Evolutionary conservation across 257 asterid species (phyloP), one percentile per base, ranked within the genome.

Genomic region (Datura wrightii): DNA sequence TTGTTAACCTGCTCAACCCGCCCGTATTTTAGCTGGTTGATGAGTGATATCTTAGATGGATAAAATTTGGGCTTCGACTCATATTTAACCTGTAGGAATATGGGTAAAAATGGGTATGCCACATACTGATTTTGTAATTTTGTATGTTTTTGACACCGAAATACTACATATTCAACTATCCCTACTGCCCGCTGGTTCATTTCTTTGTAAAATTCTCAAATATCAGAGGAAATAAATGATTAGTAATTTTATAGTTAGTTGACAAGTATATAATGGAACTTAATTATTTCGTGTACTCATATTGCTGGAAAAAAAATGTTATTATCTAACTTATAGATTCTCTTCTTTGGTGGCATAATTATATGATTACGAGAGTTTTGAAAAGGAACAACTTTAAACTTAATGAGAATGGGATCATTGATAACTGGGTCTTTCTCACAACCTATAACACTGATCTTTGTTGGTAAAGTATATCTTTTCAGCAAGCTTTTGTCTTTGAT

Each of bases 331-430:
- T 13, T 53, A 11, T 11, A 11, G 58, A 53, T 53, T 53, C 58
- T 53, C 58, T 55, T 66, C 50, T 36, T 65, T 65, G 44, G 46
- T 65, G 72, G 46, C 72, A 65, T 36, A 36, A 65, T 65, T 65
- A 14, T 65, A 34, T 65, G 36, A 34, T 65, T 65, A 10, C 36
- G 72, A 65, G 19, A 65, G 72, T 65, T 36, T 65, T 0, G 15
- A 65, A 36, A 65, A 65, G n/a, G 9, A 65, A 65, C 41, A 34
- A 0, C 46, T 62, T 62, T 4, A 24, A 62, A 65, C 44, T 65
- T 34, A 36, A 65, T 7, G 46, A 65, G 10, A 36, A 65, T 65
- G 19, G 46, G 44, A 65, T 6, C n/a, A 13, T 34, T 65, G 10
- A 65, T 65, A 65, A 34, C 9, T 11, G 46, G 46, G 46, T 36